Evolutionary conservation across 169 alveolate species (phyloP).

Genomic region (Eimeria praecox): DNA sequence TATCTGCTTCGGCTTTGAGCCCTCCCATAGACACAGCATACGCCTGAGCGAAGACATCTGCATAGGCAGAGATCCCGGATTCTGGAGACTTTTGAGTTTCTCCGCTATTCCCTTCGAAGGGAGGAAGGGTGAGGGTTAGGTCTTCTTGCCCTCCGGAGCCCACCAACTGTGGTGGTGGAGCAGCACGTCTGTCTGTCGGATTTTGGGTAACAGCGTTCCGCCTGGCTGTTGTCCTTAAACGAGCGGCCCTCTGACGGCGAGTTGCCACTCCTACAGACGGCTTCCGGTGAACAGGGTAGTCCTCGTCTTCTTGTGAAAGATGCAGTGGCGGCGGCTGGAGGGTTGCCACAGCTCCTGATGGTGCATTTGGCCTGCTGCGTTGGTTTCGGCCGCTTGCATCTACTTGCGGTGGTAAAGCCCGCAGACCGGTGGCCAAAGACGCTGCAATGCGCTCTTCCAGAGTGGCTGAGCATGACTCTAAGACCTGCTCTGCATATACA

Average conservation of each 20-base stretch:
- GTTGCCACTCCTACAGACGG: slow-evolving; percentile 29
- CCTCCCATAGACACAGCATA: slow-evolving; percentile 13
- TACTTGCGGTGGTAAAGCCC: slow-evolving; percentile 36
- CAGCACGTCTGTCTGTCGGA: background rate
- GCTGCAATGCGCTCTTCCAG: slow-evolving; percentile 54
- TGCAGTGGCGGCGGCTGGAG: slow-evolving; percentile 21
- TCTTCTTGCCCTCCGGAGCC: slow-evolving; percentile 28
- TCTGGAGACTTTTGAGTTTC: slow-evolving; percentile 5
- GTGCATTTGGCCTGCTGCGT: slow-evolving; percentile 32
- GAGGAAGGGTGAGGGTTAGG: background rate
- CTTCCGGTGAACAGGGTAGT: slow-evolving; percentile 18
- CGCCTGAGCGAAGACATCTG: slow-evolving; percentile 32
- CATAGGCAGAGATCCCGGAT: slow-evolving; percentile 5
- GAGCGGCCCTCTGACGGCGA: slow-evolving; percentile 59
- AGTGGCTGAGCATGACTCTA: slow-evolving; percentile 40
- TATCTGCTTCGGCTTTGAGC: background rate
- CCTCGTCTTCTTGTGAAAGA: slow-evolving; percentile 33
- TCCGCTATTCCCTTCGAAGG: background rate
- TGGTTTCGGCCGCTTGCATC: slow-evolving; percentile 44
- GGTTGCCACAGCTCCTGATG: background rate
- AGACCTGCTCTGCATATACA: slow-evolving; percentile 55
- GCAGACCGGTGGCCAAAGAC: slow-evolving; percentile 30
- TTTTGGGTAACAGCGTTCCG: background rate
- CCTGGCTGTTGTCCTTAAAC: background rate
- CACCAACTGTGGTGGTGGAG: background rate